Evolutionary conservation across 129 eudicot genomes (phyloP).

Genomic region (Sambucus nigra): DNA sequence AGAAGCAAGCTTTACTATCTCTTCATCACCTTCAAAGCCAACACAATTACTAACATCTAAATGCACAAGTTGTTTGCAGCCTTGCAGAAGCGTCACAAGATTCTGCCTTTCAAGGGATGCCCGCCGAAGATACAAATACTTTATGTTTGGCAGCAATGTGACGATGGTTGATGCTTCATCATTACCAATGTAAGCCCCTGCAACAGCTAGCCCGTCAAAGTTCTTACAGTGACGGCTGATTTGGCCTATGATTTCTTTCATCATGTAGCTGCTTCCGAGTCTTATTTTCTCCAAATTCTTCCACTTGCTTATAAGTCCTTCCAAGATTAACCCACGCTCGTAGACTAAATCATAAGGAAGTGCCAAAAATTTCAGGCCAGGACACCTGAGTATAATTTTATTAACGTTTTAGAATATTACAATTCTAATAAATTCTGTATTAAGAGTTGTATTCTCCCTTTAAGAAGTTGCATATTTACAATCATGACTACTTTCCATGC

Average conservation of each 20-base stretch:
- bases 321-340: not conserved
- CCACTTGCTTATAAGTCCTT: not conserved
- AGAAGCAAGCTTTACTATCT: not conserved
- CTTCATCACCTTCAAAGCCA: not conserved
- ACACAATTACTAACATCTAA: not conserved
- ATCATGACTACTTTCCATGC: too few species aligned
- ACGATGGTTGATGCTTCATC: not conserved
- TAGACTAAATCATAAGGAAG: not conserved
- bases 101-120: not conserved
- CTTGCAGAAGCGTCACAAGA: not conserved
- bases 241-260: not conserved
- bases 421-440: too few species aligned
- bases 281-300: not conserved
- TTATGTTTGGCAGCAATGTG: not conserved
- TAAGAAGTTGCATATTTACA: too few species aligned
- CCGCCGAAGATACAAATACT: not conserved
- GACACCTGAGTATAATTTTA: not conserved
- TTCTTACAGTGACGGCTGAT: not conserved
- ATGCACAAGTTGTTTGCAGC: conserved; percentile 6
- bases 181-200: not conserved
- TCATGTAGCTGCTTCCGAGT: not conserved
- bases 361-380: not conserved
- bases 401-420: too few species aligned
- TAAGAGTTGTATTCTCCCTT: too few species aligned
- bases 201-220: not conserved